Conservation (phyloP, 2,329 filamentous ascomycete genomes). For the Sporothrix variecibatus region DNA sequence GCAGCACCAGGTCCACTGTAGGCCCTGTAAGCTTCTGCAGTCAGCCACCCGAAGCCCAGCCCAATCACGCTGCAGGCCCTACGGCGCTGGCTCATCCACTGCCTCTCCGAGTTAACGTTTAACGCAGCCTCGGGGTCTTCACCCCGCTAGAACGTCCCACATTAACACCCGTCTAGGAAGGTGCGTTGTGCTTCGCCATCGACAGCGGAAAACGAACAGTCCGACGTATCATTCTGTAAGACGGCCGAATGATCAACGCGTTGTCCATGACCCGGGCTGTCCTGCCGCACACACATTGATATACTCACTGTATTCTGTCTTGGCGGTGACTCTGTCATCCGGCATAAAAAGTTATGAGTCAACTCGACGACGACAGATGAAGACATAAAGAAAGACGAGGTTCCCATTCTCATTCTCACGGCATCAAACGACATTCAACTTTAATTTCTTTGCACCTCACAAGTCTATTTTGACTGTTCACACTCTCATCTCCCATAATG, state of each 20-base stretch:
- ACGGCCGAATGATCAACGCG: conserved; percentile 1
- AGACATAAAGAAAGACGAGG: neutral
- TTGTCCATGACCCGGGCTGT: neutral
- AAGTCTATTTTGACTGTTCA: neutral
- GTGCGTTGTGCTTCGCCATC: conserved; percentile 2
- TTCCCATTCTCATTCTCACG: neutral
- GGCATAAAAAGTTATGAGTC: conserved; percentile 12
- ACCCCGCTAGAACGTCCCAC: neutral
- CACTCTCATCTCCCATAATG: neutral
- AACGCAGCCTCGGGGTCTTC: conserved; percentile 8
- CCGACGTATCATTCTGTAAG: neutral
- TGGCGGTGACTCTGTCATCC: neutral
- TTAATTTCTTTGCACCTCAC: neutral
- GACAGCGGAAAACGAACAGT: neutral
- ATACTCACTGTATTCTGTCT: neutral
- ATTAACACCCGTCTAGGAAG: conserved; percentile 20
- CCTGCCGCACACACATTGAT: neutral
- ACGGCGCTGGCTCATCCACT: neutral
- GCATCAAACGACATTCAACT: too few relatives aligned
- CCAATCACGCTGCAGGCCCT: conserved; percentile 3
- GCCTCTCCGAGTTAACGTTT: neutral
- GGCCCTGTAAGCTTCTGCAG: neutral
- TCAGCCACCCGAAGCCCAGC: neutral
- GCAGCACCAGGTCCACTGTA: neutral
- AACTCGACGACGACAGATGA: neutral